Conservation (phyloP, 208 protist species). For the Acanthamoeba culbertsoni region DNA sequence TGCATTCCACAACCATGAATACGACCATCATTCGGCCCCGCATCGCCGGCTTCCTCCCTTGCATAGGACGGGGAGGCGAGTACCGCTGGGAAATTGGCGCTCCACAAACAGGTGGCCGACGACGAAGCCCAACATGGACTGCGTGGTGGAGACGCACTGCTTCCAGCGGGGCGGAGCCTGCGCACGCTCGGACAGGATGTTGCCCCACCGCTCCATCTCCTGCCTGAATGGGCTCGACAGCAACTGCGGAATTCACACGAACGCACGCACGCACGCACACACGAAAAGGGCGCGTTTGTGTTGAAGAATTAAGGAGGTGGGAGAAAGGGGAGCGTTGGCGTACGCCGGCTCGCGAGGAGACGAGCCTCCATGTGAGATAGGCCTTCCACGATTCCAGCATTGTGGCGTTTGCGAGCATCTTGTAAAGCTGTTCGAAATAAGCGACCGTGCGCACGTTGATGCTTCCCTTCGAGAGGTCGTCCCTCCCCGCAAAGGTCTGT, state of each 20-base stretch:
- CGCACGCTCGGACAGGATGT: neutral
- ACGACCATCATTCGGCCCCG: neutral
- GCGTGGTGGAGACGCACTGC: neutral
- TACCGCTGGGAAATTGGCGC: neutral
- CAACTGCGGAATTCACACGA: neutral
- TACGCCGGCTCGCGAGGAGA: neutral
- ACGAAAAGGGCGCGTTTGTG: neutral
- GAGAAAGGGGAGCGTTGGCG: neutral
- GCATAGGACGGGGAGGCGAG: neutral
- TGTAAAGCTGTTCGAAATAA: neutral
- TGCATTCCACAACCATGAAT: neutral
- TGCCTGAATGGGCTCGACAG: neutral
- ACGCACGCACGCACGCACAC: neutral
- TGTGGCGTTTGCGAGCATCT: neutral
- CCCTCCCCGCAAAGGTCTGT: neutral
- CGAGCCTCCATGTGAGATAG: neutral
- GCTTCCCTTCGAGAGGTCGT: neutral
- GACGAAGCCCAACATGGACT: neutral
- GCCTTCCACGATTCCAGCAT: neutral
- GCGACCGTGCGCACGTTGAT: neutral
- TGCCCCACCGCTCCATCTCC: neutral
- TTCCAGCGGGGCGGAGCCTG: neutral
- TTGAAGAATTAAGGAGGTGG: neutral
- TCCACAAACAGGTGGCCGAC: conserved; percentile 2
- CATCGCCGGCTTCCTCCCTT: neutral